These are phyloP conservation scores for Paraconiothyrium sp. DNA, from an alignment of 2,329 filamentous ascomycete species.

Conservation along the genomic window DNA sequence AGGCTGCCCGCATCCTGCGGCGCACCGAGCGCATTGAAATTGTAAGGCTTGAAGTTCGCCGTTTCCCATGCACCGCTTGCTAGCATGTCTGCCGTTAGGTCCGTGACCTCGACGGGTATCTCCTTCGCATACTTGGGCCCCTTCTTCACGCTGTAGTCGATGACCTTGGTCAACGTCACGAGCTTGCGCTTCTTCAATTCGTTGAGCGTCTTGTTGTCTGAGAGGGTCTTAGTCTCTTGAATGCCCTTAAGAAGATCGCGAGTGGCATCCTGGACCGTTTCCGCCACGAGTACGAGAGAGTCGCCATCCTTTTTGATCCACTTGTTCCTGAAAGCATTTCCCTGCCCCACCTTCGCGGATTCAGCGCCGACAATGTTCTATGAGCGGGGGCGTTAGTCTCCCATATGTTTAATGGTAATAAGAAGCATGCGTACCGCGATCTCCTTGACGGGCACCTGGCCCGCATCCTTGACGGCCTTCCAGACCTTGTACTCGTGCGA, in stretches of 20 bases:
- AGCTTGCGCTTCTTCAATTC: slow-evolving; percentile 95
- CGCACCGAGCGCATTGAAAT: slow-evolving; percentile 78
- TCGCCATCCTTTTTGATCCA: slow-evolving; percentile 72
- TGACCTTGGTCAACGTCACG: slow-evolving; percentile 81
- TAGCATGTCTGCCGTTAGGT: slow-evolving; percentile 94
- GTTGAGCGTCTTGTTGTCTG: slow-evolving; percentile 77
- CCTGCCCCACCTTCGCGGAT: slow-evolving; percentile 85
- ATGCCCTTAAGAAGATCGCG: slow-evolving; percentile 79
- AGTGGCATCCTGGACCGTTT: slow-evolving; percentile 83
- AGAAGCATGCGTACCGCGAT: slow-evolving; percentile 49
- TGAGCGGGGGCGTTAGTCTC: slow-evolving; percentile 49
- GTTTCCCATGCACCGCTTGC: slow-evolving; percentile 89
- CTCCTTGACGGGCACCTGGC: slow-evolving; percentile 58
- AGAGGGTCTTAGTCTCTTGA: slow-evolving; percentile 72
- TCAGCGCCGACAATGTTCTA: slow-evolving; percentile 74
- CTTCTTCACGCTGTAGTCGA: slow-evolving; percentile 84
- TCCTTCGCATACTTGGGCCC: slow-evolving; percentile 88
- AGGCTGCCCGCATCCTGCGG: slow-evolving; percentile 62
- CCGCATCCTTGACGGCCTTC: slow-evolving; percentile 57
- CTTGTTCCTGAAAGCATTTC: slow-evolving; percentile 85
- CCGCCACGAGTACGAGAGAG: slow-evolving; percentile 64
- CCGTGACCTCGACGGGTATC: slow-evolving; percentile 92
- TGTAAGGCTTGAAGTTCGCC: slow-evolving; percentile 85
- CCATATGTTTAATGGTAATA: neutral
- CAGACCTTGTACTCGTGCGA: slow-evolving; percentile 63